These are phyloP conservation scores for Suillus placidus DNA, from an alignment of 768 basidiomycete genomes.

Conservation along the genomic window DNA sequence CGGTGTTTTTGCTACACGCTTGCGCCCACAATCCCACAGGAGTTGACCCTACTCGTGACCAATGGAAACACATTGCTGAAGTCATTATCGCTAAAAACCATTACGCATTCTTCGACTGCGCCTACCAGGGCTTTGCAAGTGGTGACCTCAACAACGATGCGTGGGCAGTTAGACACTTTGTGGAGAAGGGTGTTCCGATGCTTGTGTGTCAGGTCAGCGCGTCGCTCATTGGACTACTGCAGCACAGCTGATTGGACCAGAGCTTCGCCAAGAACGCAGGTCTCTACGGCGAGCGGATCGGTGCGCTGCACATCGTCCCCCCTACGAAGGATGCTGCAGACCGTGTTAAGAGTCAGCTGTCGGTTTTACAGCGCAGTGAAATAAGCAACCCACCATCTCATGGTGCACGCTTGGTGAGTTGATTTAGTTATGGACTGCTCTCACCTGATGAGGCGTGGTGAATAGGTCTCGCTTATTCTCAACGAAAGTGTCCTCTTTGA, in stretches of 20 bases:
- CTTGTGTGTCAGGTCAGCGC: constrained; percentile 82
- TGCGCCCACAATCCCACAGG: constrained; percentile 98
- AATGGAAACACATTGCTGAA: constrained; percentile 81
- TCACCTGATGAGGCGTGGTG: constrained; percentile 6
- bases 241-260: constrained; percentile 49
- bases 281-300: constrained; percentile 91
- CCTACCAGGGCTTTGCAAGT: constrained; percentile 98
- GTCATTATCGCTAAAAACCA: constrained; percentile 73
- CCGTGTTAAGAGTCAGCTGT: constrained; percentile 81
- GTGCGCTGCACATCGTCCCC: constrained; percentile 57
- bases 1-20: constrained; percentile 88
- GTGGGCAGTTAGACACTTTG: constrained; percentile 91
- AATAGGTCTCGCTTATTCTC: constrained; percentile 78
- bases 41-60: constrained; percentile 86
- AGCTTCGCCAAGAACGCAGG: constrained; percentile 98
- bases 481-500: constrained; percentile 73
- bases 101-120: constrained; percentile 93
- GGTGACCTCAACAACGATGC: constrained; percentile 92
- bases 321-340: constrained; percentile 63
- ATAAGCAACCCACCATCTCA: constrained; percentile 95
- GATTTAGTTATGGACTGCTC: constrained; percentile 5
- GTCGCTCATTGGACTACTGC: constrained; percentile 42
- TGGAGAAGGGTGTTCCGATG: constrained; percentile 69
- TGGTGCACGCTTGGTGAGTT: constrained; percentile 82
- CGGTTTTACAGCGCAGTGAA: constrained; percentile 89